Evolutionary conservation across 2,329 filamentous ascomycete species (phyloP).

Genomic region (Botrytis galanthina): DNA sequence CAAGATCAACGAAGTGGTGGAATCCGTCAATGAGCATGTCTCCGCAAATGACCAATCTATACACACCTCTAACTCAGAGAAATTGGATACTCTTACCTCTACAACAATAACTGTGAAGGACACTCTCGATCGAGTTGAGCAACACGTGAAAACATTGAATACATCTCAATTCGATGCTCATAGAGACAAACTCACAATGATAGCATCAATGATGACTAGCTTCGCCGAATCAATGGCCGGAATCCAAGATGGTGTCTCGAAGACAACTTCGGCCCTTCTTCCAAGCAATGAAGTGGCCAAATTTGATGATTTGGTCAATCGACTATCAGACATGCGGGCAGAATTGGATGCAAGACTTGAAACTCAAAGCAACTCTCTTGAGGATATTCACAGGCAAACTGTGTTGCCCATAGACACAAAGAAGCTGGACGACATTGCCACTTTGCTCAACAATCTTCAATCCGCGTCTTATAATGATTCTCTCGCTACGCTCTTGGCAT

Average conservation of each 20-base stretch:
- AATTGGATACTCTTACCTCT: constrained; percentile 23
- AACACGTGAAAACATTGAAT: constrained; percentile 18
- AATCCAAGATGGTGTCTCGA: constrained; percentile 13
- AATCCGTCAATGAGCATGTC: constrained; percentile 24
- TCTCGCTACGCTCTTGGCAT: not conserved
- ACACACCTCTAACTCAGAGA: constrained; percentile 17
- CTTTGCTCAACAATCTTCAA: constrained; percentile 14
- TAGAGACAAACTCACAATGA: constrained; percentile 20
- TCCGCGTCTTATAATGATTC: constrained; percentile 1
- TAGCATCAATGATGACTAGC: constrained; percentile 21
- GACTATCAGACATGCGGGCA: constrained; percentile 19
- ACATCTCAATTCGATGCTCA: constrained; percentile 20
- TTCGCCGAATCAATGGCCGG: constrained; percentile 20
- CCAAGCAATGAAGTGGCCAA: constrained; percentile 7
- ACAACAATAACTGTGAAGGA: constrained; percentile 25
- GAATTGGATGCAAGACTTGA: constrained; percentile 20
- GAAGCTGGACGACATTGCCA: constrained; percentile 19
- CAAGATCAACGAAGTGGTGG: constrained; percentile 24
- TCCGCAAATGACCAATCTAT: constrained; percentile 18
- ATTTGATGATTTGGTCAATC: constrained; percentile 16
- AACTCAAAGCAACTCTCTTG: constrained; percentile 20
- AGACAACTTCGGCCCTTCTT: constrained; percentile 7
- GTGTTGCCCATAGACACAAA: constrained; percentile 18
- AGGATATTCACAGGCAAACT: constrained; percentile 19
- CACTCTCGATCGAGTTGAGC: constrained; percentile 18